Conservation (phyloP, 352 stramenopile genomes). For the Halophytophthora batemanensis region DNA sequence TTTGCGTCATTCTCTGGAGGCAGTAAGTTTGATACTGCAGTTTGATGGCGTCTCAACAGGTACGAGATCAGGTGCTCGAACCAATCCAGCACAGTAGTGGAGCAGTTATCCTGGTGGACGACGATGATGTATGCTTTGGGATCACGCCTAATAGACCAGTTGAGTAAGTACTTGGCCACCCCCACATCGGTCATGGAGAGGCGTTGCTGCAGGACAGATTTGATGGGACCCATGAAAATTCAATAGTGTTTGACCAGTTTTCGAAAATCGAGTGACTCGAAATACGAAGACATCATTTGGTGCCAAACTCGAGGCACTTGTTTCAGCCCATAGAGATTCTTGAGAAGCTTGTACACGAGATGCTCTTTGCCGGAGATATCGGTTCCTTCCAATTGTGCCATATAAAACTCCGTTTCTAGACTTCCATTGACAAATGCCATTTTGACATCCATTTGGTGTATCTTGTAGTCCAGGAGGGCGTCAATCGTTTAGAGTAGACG, state of each 20-base stretch:
- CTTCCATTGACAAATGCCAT: constrained; percentile 20
- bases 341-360: constrained; percentile 9
- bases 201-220: constrained; percentile 5
- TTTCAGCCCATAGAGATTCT: constrained; percentile 20
- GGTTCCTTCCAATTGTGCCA: constrained; percentile 12
- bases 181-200: constrained; percentile 18
- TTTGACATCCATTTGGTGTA: constrained; percentile 30
- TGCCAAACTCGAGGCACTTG: constrained; percentile 15
- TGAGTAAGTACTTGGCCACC: no score
- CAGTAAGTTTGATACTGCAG: no score
- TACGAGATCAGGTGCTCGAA: no score
- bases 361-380: constrained; percentile 8
- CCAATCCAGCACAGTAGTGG: no score
- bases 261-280: no score
- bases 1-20: no score
- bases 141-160: no score
- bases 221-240: constrained; percentile 2
- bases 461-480: constrained; percentile 21
- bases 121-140: no score
- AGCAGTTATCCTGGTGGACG: no score
- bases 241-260: constrained; percentile 3
- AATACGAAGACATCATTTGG: constrained; percentile 7
- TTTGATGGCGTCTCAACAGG: no score
- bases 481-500: no score
- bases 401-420: constrained; percentile 21